Conservation (phyloP, 106 monocot genomes). For the Narthecium ossifragum region DNA sequence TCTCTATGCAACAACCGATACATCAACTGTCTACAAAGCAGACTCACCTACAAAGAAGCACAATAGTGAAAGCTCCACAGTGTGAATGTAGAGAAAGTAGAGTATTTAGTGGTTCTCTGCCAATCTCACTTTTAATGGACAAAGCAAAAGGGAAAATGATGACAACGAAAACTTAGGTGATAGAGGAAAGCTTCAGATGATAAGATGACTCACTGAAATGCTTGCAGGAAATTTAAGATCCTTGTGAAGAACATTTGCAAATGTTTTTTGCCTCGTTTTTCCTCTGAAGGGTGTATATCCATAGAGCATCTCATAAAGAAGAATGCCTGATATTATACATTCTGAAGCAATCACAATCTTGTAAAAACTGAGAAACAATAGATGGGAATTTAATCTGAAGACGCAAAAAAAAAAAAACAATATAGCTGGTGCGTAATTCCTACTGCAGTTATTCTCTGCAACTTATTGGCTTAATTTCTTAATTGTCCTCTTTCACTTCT, state of each 20-base stretch:
- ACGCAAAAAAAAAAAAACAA: neutral
- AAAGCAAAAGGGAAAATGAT: too few relatives aligned
- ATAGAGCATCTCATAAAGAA: slow-evolving; percentile 96
- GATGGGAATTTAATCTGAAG: neutral
- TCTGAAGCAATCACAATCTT: too few relatives aligned
- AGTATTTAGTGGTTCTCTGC: too few relatives aligned
- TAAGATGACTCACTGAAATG: slow-evolving; percentile 34
- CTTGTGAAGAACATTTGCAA: slow-evolving; percentile 94
- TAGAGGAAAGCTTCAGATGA: too few relatives aligned
- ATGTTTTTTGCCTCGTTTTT: slow-evolving; percentile 92
- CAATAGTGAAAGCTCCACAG: neutral
- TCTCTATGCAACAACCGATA: slow-evolving; percentile 77
- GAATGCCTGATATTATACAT: slow-evolving; percentile 51
- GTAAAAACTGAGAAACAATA: neutral
- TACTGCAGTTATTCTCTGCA: too few relatives aligned
- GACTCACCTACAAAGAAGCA: slow-evolving; percentile 47
- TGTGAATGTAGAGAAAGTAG: too few relatives aligned
- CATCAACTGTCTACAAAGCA: slow-evolving; percentile 66
- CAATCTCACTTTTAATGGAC: too few relatives aligned
- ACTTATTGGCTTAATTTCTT: too few relatives aligned
- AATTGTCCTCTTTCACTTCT: too few relatives aligned
- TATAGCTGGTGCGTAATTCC: too few relatives aligned
- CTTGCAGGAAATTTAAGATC: slow-evolving; percentile 88
- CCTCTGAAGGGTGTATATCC: slow-evolving; percentile 96
- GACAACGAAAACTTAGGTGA: too few relatives aligned